Base-by-base conservation (phyloP, 2,329 filamentous ascomycete genomes). In the Paecilomyces variotii region DNA sequence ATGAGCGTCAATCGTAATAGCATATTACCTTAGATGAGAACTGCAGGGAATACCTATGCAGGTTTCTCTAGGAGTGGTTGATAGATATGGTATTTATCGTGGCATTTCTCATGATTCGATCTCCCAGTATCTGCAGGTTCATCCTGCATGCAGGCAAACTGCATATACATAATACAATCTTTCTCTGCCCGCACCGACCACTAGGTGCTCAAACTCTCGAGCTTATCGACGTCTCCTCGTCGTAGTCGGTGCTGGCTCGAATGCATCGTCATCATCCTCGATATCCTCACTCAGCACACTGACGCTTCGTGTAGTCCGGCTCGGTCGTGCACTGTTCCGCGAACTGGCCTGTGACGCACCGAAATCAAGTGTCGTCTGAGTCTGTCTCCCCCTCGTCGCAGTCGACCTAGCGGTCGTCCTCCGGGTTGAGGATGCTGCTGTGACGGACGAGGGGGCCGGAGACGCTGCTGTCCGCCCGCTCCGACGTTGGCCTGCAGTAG, bases 181-280 rank as follows among this genome's bases (percentile, higher is more conserved):
- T 28, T 28, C 28, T 56, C 39, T 19, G 12, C 11, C 10, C 14
- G n/a, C 39, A 11, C 35, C 19, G 30, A 30, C 24, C 54, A n/a
- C 39, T 60, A 19, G 35, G 59, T n/a, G 1, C 2, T 19, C 19
- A 19, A 19, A 19, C 19, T 19, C 39, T 59, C 67, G 70, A 55
- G 67, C 70, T 51, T 61, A 64, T 50, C 64, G 61, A 34, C 58
- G 59, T 25, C 60, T 60, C 32, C 64, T 66, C 58, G 63, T 63
- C 11, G 60, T 60, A 11, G 67, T 55, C 30, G 64, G 63, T 25
- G 64, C 62, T n/a, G 76, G 73, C 63, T 79, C 78, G 69, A 80
- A 80, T 11, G 75, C 78, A 68, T 79, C 77, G 19, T 76, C 74
- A 6, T 68, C 73, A 54, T 75, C 73, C 56, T 76, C 74, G 34